Conservation (phyloP, 2,329 filamentous ascomycete genomes). For the Fusarium pseudonygamai region DNA sequence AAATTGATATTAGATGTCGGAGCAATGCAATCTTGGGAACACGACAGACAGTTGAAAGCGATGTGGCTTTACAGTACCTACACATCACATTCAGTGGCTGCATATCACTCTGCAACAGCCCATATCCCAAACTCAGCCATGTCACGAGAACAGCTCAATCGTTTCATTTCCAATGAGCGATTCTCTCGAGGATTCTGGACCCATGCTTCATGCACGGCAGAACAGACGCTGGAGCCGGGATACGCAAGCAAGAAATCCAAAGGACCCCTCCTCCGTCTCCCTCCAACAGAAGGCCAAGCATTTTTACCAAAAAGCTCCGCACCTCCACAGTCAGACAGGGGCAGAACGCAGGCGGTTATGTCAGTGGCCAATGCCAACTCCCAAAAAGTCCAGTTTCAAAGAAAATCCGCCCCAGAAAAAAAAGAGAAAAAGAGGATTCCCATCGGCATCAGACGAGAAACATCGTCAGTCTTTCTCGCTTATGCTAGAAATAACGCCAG, state of each 20-base stretch:
- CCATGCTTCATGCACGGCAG: conserved; percentile 26
- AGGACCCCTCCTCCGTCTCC: conserved; percentile 24
- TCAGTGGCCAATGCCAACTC: conserved; percentile 27
- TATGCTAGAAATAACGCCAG: conserved; percentile 4
- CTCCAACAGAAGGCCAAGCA: conserved; percentile 32
- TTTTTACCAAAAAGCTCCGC: conserved; percentile 25
- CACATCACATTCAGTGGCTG: conserved; percentile 16
- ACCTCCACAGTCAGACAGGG: conserved; percentile 39
- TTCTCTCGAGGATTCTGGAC: conserved; percentile 1
- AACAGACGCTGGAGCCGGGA: conserved; percentile 31
- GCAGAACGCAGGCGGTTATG: conserved; percentile 27
- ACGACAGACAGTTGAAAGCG: conserved; percentile 2
- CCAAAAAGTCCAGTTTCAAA: conserved; percentile 5
- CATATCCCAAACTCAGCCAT: not conserved
- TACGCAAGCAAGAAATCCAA: conserved; percentile 32
- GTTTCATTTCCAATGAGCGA: not conserved
- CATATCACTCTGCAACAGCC: not conserved
- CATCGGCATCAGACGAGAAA: conserved; percentile 20
- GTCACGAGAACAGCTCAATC: conserved; percentile 2
- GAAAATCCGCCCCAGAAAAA: conserved; percentile 5
- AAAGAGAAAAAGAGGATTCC: conserved; percentile 18
- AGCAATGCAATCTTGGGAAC: not conserved
- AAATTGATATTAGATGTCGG: conserved; percentile 19
- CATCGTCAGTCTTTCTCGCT: conserved; percentile 24
- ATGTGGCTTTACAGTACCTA: conserved; percentile 14